Base-by-base conservation (phyloP, 179 eudicot species). In the Beta macrorhiza region DNA sequence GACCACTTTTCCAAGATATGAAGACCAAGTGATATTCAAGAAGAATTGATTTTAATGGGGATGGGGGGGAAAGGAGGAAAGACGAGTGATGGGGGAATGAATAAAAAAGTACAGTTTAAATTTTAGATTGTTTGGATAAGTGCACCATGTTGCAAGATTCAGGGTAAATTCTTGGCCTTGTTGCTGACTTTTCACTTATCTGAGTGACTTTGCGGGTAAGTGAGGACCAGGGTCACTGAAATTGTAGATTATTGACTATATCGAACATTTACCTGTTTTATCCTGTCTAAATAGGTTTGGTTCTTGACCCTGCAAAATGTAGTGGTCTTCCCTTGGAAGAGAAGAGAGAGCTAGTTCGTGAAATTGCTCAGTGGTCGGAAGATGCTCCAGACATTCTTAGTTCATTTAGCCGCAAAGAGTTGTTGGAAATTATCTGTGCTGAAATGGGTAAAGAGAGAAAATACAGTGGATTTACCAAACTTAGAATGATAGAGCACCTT, bases 371-470 rank as follows among this genome's bases (percentile, higher is more conserved):
- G 13, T 88, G 87, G 84, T 80, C 91, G 13, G 87, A 87, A 69
- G 90, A 88, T 64, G 91, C 91, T 42, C 86, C 87, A 14, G 84
- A 81, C 79, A 80, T 89, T 78, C 89, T 91, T 44, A 89, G 87
- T 59, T 82, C 90, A 17, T 89, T 89, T 77, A 87, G 90, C 78
- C 90, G 91, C 49, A 87, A 85, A 80, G 90, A 91, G 79, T 86
- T 90, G 49, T 78, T 89, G 74, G 90, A 90, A 74, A 84, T 91
- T 65, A 91, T 91, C 72, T 90, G 95, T 78, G 90, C 91, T 80
- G 95, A 91, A 84, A 86, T 89, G 86, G 95, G 93, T 42, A 86
- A 90, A 85, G 90, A 91, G 74, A 83, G 93, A 80, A 91, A 91
- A 67, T 90, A 86, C 78, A 86, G 90, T 62, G 95, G 95, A 25